phyloP scores from a whole-genome alignment of 2,329 filamentous ascomycete species.

The Penicillium sp. region DNA sequence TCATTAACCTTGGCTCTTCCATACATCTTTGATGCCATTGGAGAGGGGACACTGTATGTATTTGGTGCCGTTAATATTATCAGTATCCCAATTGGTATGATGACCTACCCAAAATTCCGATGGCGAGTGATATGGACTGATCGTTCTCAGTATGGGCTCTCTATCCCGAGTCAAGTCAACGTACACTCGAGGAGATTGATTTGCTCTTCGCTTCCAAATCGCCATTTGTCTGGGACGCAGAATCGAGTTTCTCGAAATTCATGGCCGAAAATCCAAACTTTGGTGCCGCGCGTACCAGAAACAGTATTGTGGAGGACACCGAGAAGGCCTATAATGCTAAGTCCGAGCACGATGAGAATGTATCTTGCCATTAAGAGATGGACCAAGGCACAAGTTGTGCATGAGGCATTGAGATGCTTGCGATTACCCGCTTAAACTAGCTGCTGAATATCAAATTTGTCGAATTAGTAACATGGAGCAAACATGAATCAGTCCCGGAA shows the following conservation, averaged over 20 bases:
- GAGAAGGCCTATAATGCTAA: too few species aligned
- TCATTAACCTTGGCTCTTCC: background rate
- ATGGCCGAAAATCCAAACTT: background rate
- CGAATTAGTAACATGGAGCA: too few species aligned
- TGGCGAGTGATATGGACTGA: too few species aligned
- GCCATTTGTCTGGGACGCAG: constrained; percentile 16
- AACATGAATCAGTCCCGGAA: too few species aligned
- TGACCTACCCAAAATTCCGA: too few species aligned
- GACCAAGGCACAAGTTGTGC: too few species aligned
- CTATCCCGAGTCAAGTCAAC: constrained; percentile 18
- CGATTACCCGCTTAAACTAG: too few species aligned
- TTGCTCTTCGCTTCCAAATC: constrained; percentile 21
- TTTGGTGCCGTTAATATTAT: constrained; percentile 64
- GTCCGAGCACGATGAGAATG: too few species aligned
- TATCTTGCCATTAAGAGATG: too few species aligned
- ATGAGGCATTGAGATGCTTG: too few species aligned
- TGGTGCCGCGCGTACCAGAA: background rate
- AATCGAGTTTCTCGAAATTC: background rate
- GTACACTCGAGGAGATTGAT: constrained; percentile 26
- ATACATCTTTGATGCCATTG: background rate
- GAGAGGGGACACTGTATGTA: constrained; percentile 33
- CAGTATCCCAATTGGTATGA: constrained; percentile 25
- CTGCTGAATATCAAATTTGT: too few species aligned
- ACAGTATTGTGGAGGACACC: too few species aligned
- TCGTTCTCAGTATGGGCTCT: background rate